Evolutionary conservation across 1,284 basidiomycete species (phyloP).

Genomic region (Heterobasidion occidentale): DNA sequence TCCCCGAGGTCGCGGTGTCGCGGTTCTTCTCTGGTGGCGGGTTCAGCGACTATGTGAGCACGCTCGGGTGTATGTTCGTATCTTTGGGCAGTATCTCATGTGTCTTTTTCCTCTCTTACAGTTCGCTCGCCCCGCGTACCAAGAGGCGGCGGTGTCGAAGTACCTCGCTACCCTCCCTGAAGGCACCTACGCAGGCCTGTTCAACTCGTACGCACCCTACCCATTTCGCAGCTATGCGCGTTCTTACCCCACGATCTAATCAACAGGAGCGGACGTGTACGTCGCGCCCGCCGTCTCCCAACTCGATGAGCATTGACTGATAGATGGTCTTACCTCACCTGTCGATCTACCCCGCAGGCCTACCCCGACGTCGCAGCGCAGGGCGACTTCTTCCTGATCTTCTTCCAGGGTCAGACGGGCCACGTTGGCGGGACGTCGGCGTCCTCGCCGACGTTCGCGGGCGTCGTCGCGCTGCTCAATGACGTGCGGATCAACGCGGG

Average conservation of each 20-base stretch:
- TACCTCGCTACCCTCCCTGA: constrained; percentile 39
- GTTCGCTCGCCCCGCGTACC: constrained; percentile 51
- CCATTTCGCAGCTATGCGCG: constrained; percentile 11
- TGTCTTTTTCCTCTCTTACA: constrained; percentile 12
- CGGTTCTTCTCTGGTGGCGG: constrained; percentile 57
- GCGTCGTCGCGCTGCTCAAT: constrained; percentile 52
- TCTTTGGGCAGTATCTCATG: background rate
- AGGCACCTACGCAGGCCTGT: constrained; percentile 46
- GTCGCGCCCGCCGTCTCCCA: too few species aligned
- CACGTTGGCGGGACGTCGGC: constrained; percentile 49
- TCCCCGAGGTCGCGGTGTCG: constrained; percentile 46
- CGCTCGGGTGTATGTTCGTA: background rate
- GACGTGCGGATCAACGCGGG: constrained; percentile 41
- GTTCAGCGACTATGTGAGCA: constrained; percentile 48
- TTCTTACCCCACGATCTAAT: background rate
- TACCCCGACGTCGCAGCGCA: constrained; percentile 61
- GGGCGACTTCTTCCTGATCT: constrained; percentile 33
- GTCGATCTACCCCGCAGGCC: constrained; percentile 44
- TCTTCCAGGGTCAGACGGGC: constrained; percentile 21
- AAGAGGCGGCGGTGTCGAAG: constrained; percentile 31
- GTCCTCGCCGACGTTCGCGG: constrained; percentile 47
- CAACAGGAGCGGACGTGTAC: background rate
- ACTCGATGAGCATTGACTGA: too few species aligned
- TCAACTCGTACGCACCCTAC: constrained; percentile 33
- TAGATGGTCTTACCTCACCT: constrained; percentile 30